phyloP scores from a whole-genome alignment of 306 rosid species.

The Prunus dulcis region DNA sequence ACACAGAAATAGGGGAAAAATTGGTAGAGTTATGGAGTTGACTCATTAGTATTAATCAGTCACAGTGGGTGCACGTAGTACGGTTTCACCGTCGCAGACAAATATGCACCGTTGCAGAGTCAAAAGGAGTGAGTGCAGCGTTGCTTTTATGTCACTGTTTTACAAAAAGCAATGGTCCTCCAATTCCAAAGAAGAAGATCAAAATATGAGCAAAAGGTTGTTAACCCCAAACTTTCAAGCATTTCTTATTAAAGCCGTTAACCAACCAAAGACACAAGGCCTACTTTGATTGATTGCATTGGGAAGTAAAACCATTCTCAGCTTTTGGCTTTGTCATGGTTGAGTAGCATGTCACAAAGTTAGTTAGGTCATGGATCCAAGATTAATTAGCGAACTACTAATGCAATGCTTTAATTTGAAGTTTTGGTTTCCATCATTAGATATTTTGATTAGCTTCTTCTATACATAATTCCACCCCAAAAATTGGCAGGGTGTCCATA shows the following conservation, averaged over 20 bases:
- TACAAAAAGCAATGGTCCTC: background rate
- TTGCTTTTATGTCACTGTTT: constrained; percentile 3
- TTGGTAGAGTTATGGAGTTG: background rate
- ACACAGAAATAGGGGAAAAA: no score
- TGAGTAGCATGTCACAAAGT: constrained; percentile 61
- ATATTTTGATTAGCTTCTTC: background rate
- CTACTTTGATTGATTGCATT: constrained; percentile 18
- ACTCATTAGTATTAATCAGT: no score
- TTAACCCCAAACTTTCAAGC: constrained; percentile 25
- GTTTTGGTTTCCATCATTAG: constrained; percentile 26
- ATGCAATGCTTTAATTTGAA: constrained; percentile 53
- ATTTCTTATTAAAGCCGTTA: constrained; percentile 42
- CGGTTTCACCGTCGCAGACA: background rate
- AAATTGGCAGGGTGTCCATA: background rate
- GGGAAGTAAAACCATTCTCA: background rate
- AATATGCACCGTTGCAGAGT: background rate
- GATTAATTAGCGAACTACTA: constrained; percentile 30
- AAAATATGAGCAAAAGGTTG: constrained; percentile 12
- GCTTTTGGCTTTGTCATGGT: constrained; percentile 25
- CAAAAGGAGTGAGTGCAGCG: background rate
- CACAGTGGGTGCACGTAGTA: background rate
- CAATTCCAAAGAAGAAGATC: background rate
- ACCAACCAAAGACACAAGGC: constrained; percentile 24
- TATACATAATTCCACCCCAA: background rate
- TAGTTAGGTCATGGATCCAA: constrained; percentile 63